These are phyloP conservation scores for Microbotryum lychnidis-dioicae DNA, from an alignment of 1,284 basidiomycete genomes.

Conservation along the genomic window DNA sequence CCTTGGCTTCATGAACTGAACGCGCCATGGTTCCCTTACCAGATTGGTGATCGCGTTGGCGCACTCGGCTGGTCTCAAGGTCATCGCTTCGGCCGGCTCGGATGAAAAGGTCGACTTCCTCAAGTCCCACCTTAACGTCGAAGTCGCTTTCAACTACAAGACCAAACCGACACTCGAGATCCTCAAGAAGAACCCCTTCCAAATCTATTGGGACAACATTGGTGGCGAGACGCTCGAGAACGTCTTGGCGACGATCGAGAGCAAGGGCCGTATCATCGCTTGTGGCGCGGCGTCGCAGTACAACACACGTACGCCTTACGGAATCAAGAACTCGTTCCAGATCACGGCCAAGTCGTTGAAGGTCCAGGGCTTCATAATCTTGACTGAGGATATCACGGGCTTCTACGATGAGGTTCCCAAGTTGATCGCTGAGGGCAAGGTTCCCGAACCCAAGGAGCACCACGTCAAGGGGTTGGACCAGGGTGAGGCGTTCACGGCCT, in stretches of 20 bases:
- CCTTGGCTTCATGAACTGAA: background rate
- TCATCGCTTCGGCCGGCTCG: conserved; percentile 75
- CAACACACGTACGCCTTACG: conserved; percentile 29
- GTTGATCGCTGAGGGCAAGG: conserved; percentile 51
- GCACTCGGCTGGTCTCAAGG: conserved; percentile 47
- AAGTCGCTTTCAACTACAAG: conserved; percentile 81
- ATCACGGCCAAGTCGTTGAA: conserved; percentile 67
- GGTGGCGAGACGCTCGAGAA: conserved; percentile 28
- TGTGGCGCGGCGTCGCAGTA: conserved; percentile 7
- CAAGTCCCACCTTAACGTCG: conserved; percentile 61
- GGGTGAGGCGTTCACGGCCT: conserved; percentile 17
- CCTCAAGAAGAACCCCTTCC: conserved; percentile 15
- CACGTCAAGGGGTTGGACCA: conserved; percentile 30
- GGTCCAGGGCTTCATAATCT: conserved; percentile 55
- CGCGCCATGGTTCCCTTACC: background rate
- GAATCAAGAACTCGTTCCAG: conserved; percentile 43
- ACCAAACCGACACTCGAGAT: conserved; percentile 33
- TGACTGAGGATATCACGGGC: conserved; percentile 10
- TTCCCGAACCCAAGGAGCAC: conserved; percentile 48
- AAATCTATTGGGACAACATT: conserved; percentile 30
- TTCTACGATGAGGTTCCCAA: conserved; percentile 45
- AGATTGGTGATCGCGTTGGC: conserved; percentile 28
- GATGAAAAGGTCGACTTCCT: conserved; percentile 59
- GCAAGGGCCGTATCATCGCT: conserved; percentile 21
- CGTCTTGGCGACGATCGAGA: conserved; percentile 18